A percentile compares a stretch with the other conserved stretches of the same genome.
These are phyloP conservation scores for Staphylotrichum longicolle DNA, from an alignment of 495 filamentous ascomycete species.

Conservation along the genomic window DNA sequence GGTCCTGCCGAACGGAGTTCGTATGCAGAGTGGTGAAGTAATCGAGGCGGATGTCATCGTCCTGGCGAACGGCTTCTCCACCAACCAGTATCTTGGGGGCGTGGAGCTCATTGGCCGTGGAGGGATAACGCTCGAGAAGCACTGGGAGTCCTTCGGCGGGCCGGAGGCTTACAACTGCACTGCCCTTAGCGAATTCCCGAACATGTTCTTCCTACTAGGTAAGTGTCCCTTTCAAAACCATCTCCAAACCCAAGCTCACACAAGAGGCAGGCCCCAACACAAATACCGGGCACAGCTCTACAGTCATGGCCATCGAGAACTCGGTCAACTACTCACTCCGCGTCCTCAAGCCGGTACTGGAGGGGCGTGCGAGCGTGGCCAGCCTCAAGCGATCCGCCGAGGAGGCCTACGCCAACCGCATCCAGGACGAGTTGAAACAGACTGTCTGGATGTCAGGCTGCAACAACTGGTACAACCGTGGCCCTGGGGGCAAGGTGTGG, in stretches of 20 bases:
- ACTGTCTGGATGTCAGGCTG: slow-evolving; percentile 36
- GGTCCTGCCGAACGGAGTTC: slow-evolving; percentile 38
- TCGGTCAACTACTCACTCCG: slow-evolving; percentile 37
- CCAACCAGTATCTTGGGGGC: slow-evolving; percentile 32
- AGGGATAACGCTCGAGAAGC: slow-evolving; percentile 35
- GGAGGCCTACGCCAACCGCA: slow-evolving; percentile 24
- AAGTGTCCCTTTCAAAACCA: not conserved
- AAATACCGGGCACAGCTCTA: slow-evolving; percentile 44
- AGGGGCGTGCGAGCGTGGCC: slow-evolving; percentile 32
- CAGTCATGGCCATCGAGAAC: slow-evolving; percentile 40
- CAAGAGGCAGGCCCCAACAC: slow-evolving; percentile 40
- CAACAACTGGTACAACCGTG: slow-evolving; percentile 44
- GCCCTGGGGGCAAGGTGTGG: slow-evolving; percentile 13
- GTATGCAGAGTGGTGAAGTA: slow-evolving; percentile 26
- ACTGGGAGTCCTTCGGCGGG: slow-evolving; percentile 39
- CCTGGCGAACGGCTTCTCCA: slow-evolving; percentile 44
- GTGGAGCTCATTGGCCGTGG: slow-evolving; percentile 38
- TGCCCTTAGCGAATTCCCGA: slow-evolving; percentile 42
- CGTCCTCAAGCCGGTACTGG: slow-evolving; percentile 36
- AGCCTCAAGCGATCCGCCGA: slow-evolving; percentile 40
- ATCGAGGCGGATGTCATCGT: slow-evolving; percentile 44
- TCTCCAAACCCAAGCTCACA: too few relatives aligned
- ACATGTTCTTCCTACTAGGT: slow-evolving; percentile 41
- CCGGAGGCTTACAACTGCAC: slow-evolving; percentile 42
- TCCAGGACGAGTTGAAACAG: slow-evolving; percentile 29